Percentiles rank a stretch among this genome's conserved stretches.
Conservation (phyloP, 2,329 filamentous ascomycete genomes). For the Clarireedia monteithiana region DNA sequence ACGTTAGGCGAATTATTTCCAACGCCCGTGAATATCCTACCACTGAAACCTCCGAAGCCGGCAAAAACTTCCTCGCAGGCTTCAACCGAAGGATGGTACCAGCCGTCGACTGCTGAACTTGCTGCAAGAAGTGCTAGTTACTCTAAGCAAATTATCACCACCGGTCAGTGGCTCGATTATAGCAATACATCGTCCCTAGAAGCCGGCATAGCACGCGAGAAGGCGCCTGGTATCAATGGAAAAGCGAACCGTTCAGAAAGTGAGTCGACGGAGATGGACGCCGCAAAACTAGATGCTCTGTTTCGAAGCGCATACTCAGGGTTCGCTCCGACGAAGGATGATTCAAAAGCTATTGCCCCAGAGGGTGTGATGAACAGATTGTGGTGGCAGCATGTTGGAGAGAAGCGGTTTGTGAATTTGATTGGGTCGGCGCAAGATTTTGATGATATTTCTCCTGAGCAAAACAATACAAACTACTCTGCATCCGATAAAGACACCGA, state of each 20-base stretch:
- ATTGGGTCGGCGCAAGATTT: conserved; percentile 35
- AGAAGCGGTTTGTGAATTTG: conserved; percentile 56
- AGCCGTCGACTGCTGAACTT: conserved; percentile 27
- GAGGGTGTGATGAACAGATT: conserved; percentile 58
- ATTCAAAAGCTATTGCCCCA: conserved; percentile 62
- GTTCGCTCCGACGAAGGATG: conserved; percentile 70
- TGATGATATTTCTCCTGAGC: conserved; percentile 2
- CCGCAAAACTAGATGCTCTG: conserved; percentile 63
- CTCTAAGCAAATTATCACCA: conserved; percentile 55
- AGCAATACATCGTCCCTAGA: conserved; percentile 52
- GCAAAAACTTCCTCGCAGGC: conserved; percentile 60
- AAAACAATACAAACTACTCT: conserved; percentile 2
- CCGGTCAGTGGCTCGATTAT: conserved; percentile 65
- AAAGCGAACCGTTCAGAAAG: conserved; percentile 39
- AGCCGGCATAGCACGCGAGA: conserved; percentile 56
- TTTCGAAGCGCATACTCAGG: conserved; percentile 73
- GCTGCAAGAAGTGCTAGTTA: conserved; percentile 44
- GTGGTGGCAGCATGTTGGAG: conserved; percentile 70
- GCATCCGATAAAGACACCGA: conserved; percentile 14
- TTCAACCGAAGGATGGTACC: conserved; percentile 40
- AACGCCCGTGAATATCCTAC: conserved; percentile 55
- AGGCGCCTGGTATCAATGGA: conserved; percentile 60
- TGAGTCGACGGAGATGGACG: conserved; percentile 46
- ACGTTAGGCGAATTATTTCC: conserved; percentile 70
- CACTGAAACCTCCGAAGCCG: conserved; percentile 63